A percentile compares a stretch with the other conserved stretches of the same genome.
Conservation (phyloP, 306 rosid species). For the apple (Malus domestica) region DNA sequence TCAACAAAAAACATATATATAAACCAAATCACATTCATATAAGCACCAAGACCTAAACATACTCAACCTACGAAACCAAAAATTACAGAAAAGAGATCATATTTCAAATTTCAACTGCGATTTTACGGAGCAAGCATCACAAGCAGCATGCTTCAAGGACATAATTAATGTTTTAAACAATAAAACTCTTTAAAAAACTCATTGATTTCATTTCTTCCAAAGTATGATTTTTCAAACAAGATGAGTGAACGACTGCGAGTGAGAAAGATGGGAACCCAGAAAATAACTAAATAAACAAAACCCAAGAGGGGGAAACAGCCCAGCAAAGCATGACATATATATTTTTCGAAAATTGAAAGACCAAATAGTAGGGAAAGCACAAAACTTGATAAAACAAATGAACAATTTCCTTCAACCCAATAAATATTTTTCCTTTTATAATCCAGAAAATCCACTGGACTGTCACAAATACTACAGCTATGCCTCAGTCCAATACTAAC, state of each 20-base stretch:
- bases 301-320: neutral
- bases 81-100: neutral
- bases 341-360: neutral
- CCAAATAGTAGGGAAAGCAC: neutral
- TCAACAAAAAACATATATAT: neutral
- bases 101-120: neutral
- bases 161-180: neutral
- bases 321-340: neutral
- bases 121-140: neutral
- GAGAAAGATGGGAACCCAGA: neutral
- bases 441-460: neutral
- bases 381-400: neutral
- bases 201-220: neutral
- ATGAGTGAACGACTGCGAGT: too few species aligned
- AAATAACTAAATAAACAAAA: neutral
- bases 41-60: neutral
- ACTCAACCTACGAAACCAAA: neutral
- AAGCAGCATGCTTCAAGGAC: neutral
- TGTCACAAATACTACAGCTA: neutral
- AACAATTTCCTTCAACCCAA: constrained; percentile 6
- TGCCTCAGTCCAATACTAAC: neutral
- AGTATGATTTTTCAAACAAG: too few species aligned
- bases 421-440: neutral
- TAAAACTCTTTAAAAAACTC: neutral
- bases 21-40: neutral